Base-by-base conservation (phyloP, 805 yeast species). In the Deakozyma indianensis region DNA sequence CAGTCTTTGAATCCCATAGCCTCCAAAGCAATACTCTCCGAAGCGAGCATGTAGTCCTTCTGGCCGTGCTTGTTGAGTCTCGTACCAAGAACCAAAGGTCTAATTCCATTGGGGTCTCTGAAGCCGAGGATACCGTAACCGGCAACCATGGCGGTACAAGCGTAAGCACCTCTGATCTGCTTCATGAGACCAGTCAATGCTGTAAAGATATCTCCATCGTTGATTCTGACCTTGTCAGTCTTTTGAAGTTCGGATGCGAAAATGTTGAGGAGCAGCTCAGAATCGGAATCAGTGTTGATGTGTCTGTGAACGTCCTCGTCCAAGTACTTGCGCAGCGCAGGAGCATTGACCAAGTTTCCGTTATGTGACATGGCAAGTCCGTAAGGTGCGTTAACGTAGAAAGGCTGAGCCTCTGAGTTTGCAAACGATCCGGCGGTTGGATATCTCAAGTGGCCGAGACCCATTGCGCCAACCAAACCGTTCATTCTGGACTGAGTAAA, bases 401-500 rank as follows among this genome's bases (percentile, higher is more conserved):
- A 92, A 3, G 98, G 98, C 68, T 92, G 98, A 3, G 98, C 98
- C 67, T 92, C 98, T 47, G 94, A 80, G 50, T 87, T 90, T 41
- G 97, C 90, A 53, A 85, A 77, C 3, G 95, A 82, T 18, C 98
- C 98, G 32, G 97, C 97, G 22, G 98, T 92, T 45, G 98, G 98
- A 61, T 92, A 92, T 55, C 98, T 76, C 59, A 92, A 50, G 61
- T 92, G 98, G 25, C 88, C 90, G 53, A 92, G 77, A 50, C 98
- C 98, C 90, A 90, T 84, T 58, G 83, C 83, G 18, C 98, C 98
- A 43, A 81, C 80, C 41, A 92, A 71, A 41, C 84, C 84, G 43
- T 66, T 57, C 74, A 90, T 75, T 59, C 97, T 75, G 41, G 68
- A 65, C 61, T 78, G 83, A 41, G 95, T 86, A 75, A 92, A 92